Evolutionary conservation across 2,329 filamentous ascomycete genomes (phyloP), one percentile per base, ranked within the genome.

Genomic region (Dothistroma pini): DNA sequence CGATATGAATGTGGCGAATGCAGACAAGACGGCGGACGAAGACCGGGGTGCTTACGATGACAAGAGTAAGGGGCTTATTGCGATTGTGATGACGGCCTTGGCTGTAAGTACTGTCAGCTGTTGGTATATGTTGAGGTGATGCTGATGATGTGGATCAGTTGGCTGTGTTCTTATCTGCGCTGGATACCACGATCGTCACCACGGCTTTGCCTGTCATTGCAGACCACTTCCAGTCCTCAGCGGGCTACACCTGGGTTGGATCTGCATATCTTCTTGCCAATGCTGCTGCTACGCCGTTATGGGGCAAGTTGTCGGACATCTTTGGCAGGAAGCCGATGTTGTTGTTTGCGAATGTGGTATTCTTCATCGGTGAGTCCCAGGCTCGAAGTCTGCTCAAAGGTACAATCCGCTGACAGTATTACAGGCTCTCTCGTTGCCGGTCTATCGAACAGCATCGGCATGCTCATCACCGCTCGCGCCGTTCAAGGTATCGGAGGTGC

Each of bases 401-500:
- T 29, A 29, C 25, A 29, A 2, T 29, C 25, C 25, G 25, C 25
- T 29, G 25, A 29, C 25, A 29, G 25, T 29, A 29, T 29, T 6
- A 29, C 25, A 29, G 78, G 78, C 11, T 82, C 78, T 3, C 77
- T 84, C 22, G 66, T 85, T 0, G 83, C 81, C 56, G 83, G 80
- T 0, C 70, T 76, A 4, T 78, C 79, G 2, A 66, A 71, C 1
- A 77, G 73, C 61, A 83, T 84, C 71, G 61, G 72, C 0, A 82
- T 83, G 78, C 71, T 86, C 41, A 82, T 86, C 52, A 77, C 76
- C 2, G 83, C 81, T 2, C 75, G 84, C 68, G 82, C 83, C 0
- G 64, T 86, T 11, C 83, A 85, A 67, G 84, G 84, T 12, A 72
- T 80, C 8, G 82, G 80, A 2, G 82, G 80, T 16, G 82, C 81